phyloP scores from a whole-genome alignment of 1,284 basidiomycete genomes.

The Melampsora americana region DNA sequence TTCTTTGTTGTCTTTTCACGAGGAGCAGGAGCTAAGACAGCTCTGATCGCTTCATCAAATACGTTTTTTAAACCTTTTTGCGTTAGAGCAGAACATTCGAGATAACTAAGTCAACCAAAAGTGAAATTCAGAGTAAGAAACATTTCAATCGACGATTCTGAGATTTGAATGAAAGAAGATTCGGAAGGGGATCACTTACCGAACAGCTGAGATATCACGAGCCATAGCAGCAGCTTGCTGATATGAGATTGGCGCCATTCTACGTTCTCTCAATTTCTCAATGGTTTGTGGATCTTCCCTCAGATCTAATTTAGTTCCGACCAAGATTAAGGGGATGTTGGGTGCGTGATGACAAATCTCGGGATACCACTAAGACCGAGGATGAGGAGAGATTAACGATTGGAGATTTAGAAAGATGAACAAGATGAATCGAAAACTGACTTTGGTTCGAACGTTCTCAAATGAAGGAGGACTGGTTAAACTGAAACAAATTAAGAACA shows the following conservation, averaged over 20 bases:
- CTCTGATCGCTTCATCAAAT: conserved; percentile 90
- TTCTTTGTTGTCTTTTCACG: conserved; percentile 53
- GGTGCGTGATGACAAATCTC: conserved; percentile 97
- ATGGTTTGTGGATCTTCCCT: conserved; percentile 89
- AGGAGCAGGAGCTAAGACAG: conserved; percentile 56
- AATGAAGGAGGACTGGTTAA: conserved; percentile 69
- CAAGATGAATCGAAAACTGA: conserved; percentile 52
- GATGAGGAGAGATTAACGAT: neutral
- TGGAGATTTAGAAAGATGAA: neutral
- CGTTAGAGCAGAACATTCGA: conserved; percentile 95
- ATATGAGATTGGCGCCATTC: conserved; percentile 91
- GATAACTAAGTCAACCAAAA: conserved; percentile 64
- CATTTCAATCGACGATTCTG: neutral
- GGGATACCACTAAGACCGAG: conserved; percentile 75
- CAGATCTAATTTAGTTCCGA: conserved; percentile 96
- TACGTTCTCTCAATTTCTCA: conserved; percentile 85
- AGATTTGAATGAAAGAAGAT: neutral
- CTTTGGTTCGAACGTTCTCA: conserved; percentile 97
- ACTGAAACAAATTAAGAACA: conserved; percentile 82
- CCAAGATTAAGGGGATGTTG: conserved; percentile 82
- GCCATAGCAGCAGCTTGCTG: conserved; percentile 85
- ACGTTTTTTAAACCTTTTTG: conserved; percentile 97
- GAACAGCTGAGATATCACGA: conserved; percentile 85
- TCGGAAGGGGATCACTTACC: conserved; percentile 45
- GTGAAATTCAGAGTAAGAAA: no score